phyloP scores from a whole-genome alignment of 108 stramenopile species.

The Aurantiochytrium sp. region DNA sequence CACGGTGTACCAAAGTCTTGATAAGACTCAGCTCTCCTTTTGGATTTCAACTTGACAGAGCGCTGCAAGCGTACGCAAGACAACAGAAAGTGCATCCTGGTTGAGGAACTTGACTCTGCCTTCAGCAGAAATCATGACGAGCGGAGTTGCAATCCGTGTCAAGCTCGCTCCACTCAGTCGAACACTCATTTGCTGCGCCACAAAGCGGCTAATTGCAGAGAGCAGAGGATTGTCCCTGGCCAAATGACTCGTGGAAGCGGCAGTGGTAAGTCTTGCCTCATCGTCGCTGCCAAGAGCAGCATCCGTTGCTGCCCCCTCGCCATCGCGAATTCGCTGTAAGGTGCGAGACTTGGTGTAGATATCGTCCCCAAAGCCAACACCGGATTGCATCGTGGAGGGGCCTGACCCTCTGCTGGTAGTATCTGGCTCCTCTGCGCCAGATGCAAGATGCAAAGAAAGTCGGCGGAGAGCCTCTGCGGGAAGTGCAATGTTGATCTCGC shows the following conservation, averaged over 20 bases:
- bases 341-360: not conserved
- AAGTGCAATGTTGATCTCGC: not conserved
- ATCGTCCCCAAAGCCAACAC: not conserved
- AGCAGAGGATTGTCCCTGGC: not conserved
- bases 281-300: not conserved
- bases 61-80: not conserved
- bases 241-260: not conserved
- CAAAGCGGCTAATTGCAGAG: not conserved
- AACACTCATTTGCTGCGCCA: not conserved
- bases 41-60: not conserved
- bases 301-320: not conserved
- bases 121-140: not conserved
- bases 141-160: not conserved
- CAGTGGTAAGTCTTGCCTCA: not conserved
- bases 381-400: too few relatives aligned
- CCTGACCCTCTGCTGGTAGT: too few relatives aligned
- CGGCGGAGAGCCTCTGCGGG: not conserved
- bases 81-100: not conserved
- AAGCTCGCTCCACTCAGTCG: not conserved
- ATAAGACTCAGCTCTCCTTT: not conserved
- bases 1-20: too few relatives aligned
- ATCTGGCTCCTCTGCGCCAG: not conserved
- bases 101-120: conserved; percentile 1
- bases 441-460: not conserved
- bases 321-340: not conserved